Conservation (phyloP, 345 rosid species). For the Combretum micranthum region DNA sequence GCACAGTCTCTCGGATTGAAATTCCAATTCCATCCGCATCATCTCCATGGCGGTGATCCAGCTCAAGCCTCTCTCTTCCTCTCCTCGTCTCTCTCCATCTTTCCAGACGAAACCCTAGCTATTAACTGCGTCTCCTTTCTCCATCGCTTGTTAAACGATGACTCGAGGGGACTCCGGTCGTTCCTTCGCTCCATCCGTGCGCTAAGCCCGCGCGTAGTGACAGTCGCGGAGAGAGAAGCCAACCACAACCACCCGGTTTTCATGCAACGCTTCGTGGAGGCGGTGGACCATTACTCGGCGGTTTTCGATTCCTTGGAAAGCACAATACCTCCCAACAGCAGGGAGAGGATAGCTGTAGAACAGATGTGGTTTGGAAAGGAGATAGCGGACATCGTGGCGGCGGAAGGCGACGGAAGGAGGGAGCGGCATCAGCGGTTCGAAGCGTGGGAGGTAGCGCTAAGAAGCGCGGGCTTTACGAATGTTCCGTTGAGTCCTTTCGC, state of each 20-base stretch:
- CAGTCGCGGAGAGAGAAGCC: slow-evolving; percentile 80
- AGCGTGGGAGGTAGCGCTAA: slow-evolving; percentile 66
- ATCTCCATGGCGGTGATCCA: slow-evolving; percentile 45
- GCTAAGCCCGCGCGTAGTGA: slow-evolving; percentile 67
- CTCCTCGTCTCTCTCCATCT: slow-evolving; percentile 36
- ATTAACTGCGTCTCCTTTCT: slow-evolving; percentile 74
- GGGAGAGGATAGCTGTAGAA: slow-evolving; percentile 75
- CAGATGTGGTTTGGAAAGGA: slow-evolving; percentile 85
- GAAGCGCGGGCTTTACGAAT: slow-evolving; percentile 55
- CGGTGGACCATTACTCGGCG: slow-evolving; percentile 71
- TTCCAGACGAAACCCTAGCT: slow-evolving; percentile 64
- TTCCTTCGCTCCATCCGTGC: slow-evolving; percentile 59
- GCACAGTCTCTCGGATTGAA: slow-evolving; percentile 74
- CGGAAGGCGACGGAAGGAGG: slow-evolving; percentile 50
- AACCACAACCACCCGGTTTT: slow-evolving; percentile 62
- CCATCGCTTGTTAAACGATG: slow-evolving; percentile 50
- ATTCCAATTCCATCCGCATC: slow-evolving; percentile 75
- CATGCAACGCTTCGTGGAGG: slow-evolving; percentile 64
- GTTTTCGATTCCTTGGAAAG: slow-evolving; percentile 87
- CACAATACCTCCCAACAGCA: slow-evolving; percentile 80
- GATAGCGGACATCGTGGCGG: slow-evolving; percentile 64
- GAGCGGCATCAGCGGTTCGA: slow-evolving; percentile 59
- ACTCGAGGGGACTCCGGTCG: slow-evolving; percentile 31
- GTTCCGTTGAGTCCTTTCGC: slow-evolving; percentile 78
- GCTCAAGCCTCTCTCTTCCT: slow-evolving; percentile 32